Conservation (phyloP, 495 filamentous ascomycete genomes). For the Hyaloscypha hepaticicola region DNA sequence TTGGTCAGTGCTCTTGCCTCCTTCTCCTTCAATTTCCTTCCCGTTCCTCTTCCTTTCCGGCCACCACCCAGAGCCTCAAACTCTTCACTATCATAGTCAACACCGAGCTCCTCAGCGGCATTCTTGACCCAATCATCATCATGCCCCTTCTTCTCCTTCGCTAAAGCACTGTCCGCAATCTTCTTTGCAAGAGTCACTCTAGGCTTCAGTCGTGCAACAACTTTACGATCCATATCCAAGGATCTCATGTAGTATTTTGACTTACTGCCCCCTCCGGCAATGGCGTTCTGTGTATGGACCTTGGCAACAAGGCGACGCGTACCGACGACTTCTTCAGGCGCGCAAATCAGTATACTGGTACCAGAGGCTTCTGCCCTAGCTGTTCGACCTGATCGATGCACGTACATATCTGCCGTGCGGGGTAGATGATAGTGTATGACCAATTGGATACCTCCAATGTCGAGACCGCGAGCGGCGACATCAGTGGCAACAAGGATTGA, state of each 20-base stretch:
- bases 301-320: constrained; percentile 83
- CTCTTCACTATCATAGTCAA: constrained; percentile 89
- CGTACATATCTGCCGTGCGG: constrained; percentile 86
- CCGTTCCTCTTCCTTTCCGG: constrained; percentile 62
- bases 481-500: constrained; percentile 91
- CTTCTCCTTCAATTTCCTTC: constrained; percentile 71
- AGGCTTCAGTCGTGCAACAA: constrained; percentile 71
- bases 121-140: constrained; percentile 82
- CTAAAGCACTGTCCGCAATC: constrained; percentile 76
- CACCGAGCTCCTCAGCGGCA: constrained; percentile 89
- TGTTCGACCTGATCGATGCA: constrained; percentile 93
- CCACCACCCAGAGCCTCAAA: constrained; percentile 63
- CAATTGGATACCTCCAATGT: constrained; percentile 84
- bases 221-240: constrained; percentile 77
- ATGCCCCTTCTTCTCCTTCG: constrained; percentile 80
- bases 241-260: constrained; percentile 67
- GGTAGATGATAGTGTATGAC: constrained; percentile 96
- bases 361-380: constrained; percentile 78
- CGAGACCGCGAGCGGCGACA: constrained; percentile 93
- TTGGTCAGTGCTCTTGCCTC: constrained; percentile 67
- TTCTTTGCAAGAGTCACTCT: constrained; percentile 75
- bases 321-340: constrained; percentile 84
- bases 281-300: constrained; percentile 46
- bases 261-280: constrained; percentile 38
- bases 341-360: constrained; percentile 81